Evolutionary conservation across 1,284 basidiomycete species (phyloP).

Genomic region (Ganoderma meredithae): DNA sequence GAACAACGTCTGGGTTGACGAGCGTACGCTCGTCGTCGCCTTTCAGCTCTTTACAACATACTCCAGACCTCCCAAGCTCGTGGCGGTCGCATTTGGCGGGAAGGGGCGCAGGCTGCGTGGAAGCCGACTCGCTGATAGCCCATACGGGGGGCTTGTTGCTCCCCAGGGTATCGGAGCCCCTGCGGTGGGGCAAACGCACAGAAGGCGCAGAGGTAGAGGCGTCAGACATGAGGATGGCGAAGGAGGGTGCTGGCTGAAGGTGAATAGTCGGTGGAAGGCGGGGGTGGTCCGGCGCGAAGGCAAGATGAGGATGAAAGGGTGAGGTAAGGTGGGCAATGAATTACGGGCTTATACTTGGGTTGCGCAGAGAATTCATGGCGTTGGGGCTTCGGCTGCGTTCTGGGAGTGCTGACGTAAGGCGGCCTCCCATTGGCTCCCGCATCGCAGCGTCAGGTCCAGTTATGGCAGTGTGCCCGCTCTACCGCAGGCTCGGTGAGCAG

Average conservation of each 20-base stretch:
- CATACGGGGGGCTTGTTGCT: conserved; percentile 63
- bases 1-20: conserved; percentile 85
- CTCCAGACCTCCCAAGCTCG: conserved; percentile 57
- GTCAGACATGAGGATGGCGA: conserved; percentile 20
- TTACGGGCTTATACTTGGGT: background rate
- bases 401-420: conserved; percentile 27
- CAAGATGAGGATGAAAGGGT: conserved; percentile 4
- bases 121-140: conserved; percentile 54
- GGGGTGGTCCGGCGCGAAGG: conserved; percentile 4
- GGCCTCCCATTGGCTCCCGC: conserved; percentile 21
- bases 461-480: background rate
- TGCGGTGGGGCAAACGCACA: conserved; percentile 43
- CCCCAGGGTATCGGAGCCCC: conserved; percentile 30
- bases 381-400: conserved; percentile 22
- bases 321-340: background rate
- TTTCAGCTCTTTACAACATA: conserved; percentile 87
- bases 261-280: background rate
- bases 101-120: conserved; percentile 52
- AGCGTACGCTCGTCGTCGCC: conserved; percentile 79
- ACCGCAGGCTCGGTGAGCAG: background rate
- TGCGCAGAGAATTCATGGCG: conserved; percentile 3
- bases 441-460: background rate
- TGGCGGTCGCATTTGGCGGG: conserved; percentile 67
- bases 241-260: background rate
- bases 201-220: conserved; percentile 38